Base-by-base conservation (phyloP, 2,329 filamentous ascomycete species). In the Macrophomina phaseolina region DNA sequence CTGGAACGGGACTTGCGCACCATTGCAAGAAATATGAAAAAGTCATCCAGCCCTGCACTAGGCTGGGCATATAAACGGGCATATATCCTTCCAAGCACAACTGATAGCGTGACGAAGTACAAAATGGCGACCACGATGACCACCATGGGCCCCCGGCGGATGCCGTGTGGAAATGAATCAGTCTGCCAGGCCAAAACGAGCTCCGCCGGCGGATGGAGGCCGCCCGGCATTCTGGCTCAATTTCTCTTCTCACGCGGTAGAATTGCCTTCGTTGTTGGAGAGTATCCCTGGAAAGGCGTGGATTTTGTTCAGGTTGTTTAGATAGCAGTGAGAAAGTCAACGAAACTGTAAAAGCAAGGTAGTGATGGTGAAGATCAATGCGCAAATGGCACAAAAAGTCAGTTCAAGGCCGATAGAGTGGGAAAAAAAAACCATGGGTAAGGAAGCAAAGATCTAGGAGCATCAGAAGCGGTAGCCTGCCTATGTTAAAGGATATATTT, bases 171-270 rank as follows among this genome's bases (percentile, higher is more conserved):
- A 32, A 38, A 66, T 4, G 40, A 4, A 14, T 49, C 64, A 8
- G 64, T 60, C 64, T 58, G 53, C 64, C 64, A 66, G 4, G 52
- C 40, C 7, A 14, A 12, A 18, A 60, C 18, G 11, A 66, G 52
- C 1, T 58, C 52, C n/a, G 16, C n/a, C 45, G 64, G 64, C 11
- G 64, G 64, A n/a, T 65, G 36, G 9, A 56, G 49, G 23, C 62
- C 62, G 40, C 62, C 62, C 28, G 62, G 36, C 62, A 65, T 65
- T 12, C 7, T 38, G 36, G n/a, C 8, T 48, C 16, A 63, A 53
- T 32, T 55, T 49, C 23, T 23, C 23, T 23, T 23, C 23, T 23
- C 23, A 23, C 23, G 23, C 23, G 23, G 23, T 23, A 23, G 23
- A 23, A 3, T 23, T 23, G 2, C 23, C 23, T 23, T 23, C 23